Percentiles rank a stretch among this genome's conserved stretches.
Conservation (phyloP, 345 rosid genomes). For the Citrus mangshanensis region DNA sequence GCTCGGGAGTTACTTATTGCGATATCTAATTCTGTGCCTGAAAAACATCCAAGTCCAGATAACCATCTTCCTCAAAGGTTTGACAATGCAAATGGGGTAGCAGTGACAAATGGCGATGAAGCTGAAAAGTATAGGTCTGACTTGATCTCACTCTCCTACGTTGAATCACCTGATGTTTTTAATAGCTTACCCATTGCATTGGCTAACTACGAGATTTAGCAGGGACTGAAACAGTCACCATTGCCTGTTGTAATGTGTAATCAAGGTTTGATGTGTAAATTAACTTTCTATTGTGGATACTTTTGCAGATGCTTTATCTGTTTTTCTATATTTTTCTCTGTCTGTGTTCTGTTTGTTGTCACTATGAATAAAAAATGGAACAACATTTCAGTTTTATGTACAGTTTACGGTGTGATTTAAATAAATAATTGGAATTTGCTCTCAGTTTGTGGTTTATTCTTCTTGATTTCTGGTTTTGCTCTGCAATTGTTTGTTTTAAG, state of each 20-base stretch:
- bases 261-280: not conserved
- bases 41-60: not conserved
- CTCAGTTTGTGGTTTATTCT: not conserved
- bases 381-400: not conserved
- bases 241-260: not conserved
- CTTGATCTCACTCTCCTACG: slow-evolving; percentile 22
- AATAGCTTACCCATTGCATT: not conserved
- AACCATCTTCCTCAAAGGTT: not conserved
- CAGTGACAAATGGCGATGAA: not conserved
- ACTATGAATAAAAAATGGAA: not conserved
- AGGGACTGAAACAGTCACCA: not conserved
- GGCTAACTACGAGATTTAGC: not conserved
- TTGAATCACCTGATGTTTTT: slow-evolving; percentile 5
- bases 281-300: not conserved
- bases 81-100: not conserved
- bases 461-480: not conserved
- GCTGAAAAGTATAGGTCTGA: slow-evolving; percentile 21
- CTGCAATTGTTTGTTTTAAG: not conserved
- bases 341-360: not conserved
- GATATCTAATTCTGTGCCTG: slow-evolving; percentile 22
- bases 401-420: not conserved
- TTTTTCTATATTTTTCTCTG: not conserved
- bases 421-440: not conserved
- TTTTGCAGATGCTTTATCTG: not conserved
- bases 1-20: slow-evolving; percentile 23